Percentiles rank a stretch among this genome's conserved stretches.
Evolutionary conservation across 2,329 filamentous ascomycete genomes (phyloP).

Genomic region (Alternaria sp.): DNA sequence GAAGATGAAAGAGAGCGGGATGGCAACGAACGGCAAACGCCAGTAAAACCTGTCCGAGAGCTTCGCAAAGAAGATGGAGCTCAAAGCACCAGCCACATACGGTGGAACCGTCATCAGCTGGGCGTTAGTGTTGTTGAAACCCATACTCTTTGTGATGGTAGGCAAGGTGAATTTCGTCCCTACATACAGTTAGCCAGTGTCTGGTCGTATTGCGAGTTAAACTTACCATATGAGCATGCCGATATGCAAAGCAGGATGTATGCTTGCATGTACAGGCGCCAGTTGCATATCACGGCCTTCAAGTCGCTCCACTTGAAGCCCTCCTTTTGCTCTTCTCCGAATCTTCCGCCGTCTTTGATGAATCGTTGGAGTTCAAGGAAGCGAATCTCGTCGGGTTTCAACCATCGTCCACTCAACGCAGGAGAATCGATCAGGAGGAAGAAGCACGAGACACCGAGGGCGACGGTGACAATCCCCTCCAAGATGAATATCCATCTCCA

Average conservation of each 20-base stretch:
- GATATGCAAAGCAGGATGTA: conserved; percentile 34
- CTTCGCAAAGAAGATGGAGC: conserved; percentile 28
- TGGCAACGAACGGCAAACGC: conserved; percentile 30
- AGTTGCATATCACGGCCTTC: conserved; percentile 34
- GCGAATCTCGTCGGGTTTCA: conserved; percentile 31
- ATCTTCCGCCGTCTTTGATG: conserved; percentile 29
- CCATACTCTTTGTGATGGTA: conserved; percentile 36
- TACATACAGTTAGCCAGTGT: neutral
- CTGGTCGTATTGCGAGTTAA: too few species aligned
- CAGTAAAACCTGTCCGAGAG: conserved; percentile 32
- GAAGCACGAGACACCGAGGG: conserved; percentile 32
- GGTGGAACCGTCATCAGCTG: conserved; percentile 40
- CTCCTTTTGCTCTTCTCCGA: conserved; percentile 22
- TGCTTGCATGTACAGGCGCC: conserved; percentile 39
- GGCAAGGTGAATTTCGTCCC: conserved; percentile 20
- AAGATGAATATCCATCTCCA: conserved; percentile 56
- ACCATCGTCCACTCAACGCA: conserved; percentile 21
- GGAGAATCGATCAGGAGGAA: conserved; percentile 36
- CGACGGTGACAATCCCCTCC: conserved; percentile 47
- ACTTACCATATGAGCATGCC: conserved; percentile 35
- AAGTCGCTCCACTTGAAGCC: conserved; percentile 31
- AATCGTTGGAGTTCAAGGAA: conserved; percentile 29
- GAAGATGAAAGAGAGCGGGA: conserved; percentile 43
- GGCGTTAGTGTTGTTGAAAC: conserved; percentile 37
- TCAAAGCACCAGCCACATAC: conserved; percentile 33